These are phyloP conservation scores for Kockiozyma suomiensis DNA, from an alignment of 805 yeast species.

Conservation along the genomic window DNA sequence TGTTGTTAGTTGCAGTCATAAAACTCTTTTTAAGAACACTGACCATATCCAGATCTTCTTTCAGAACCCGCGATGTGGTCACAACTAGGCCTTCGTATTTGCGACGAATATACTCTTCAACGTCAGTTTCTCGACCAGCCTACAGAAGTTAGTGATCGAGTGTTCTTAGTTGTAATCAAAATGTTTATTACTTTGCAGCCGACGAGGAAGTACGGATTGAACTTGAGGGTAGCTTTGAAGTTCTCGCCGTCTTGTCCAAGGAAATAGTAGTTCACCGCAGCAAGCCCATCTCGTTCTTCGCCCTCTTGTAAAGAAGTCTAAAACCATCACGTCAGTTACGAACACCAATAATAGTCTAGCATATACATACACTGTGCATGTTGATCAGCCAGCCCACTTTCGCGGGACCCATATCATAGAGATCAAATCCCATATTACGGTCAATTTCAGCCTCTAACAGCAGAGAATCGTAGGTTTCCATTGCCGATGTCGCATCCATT, in stretches of 20 bases:
- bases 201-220: constrained; percentile 84
- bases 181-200: constrained; percentile 55
- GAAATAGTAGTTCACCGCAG: constrained; percentile 94
- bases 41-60: constrained; percentile 72
- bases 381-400: constrained; percentile 89
- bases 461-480: constrained; percentile 2
- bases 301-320: constrained; percentile 53
- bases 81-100: constrained; percentile 67
- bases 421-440: constrained; percentile 82
- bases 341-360: neutral
- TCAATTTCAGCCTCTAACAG: constrained; percentile 62
- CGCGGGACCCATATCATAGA: constrained; percentile 70
- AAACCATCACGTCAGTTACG: neutral
- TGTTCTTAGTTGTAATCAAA: neutral
- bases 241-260: constrained; percentile 96
- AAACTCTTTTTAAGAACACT: neutral
- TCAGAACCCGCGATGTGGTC: constrained; percentile 54
- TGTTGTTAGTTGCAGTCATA: neutral
- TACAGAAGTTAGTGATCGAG: neutral
- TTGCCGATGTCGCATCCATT: constrained; percentile 16
- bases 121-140: constrained; percentile 61
- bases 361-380: constrained; percentile 59
- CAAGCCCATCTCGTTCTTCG: constrained; percentile 63
- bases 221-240: constrained; percentile 80
- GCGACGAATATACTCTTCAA: constrained; percentile 80